Base-by-base conservation (phyloP, 495 filamentous ascomycete genomes). In the Aspergillus hancockii region DNA sequence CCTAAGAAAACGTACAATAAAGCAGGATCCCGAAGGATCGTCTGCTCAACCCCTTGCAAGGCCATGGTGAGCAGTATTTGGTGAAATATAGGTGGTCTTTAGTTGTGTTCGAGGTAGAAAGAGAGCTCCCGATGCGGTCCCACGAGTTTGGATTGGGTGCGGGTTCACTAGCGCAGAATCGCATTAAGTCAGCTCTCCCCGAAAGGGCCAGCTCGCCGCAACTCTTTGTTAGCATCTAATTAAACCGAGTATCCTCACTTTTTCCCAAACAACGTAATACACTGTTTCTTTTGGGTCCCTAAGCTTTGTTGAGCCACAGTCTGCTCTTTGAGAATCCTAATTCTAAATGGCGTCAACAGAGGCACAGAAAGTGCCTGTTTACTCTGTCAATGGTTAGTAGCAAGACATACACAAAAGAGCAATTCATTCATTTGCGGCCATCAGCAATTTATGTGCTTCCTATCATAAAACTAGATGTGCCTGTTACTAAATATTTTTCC, bases 21-120 rank as follows among this genome's bases (percentile, higher is more conserved):
- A 72, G 96, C 93, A 65, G 94, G 95, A 92, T 98, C 94, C 83
- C 94, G 79, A 79, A 94, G 90, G 87, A 98, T 97, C 77, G 92
- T 92, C 80, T 98, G 94, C 62, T 89, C 85, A 60, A 89, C 82
- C 63, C 90, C 82, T 80, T 92, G 89, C 60, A 76, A 71, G 45
- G 90, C 89, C 95, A 98, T 98, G 13, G 43, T 82, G 67, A 50
- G 32, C 16, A 61, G 54, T 61, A 49, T 34, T 58, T 43, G 30
- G 49, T 52, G 40, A 43, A 55, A 45, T 55, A 41, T 45, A 47
- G 55, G 56, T 53, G 36, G 58, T 56, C 18, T 21, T 34, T 3
- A n/a, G 19, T 30, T 36, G 45, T 12, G 53, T 18, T 55, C 9
- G 25, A 36, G 23, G 36, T 36, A 55, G 32, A 53, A 57, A 63